Conservation (phyloP, 2,329 filamentous ascomycete genomes). For the Epichloe sp. region DNA sequence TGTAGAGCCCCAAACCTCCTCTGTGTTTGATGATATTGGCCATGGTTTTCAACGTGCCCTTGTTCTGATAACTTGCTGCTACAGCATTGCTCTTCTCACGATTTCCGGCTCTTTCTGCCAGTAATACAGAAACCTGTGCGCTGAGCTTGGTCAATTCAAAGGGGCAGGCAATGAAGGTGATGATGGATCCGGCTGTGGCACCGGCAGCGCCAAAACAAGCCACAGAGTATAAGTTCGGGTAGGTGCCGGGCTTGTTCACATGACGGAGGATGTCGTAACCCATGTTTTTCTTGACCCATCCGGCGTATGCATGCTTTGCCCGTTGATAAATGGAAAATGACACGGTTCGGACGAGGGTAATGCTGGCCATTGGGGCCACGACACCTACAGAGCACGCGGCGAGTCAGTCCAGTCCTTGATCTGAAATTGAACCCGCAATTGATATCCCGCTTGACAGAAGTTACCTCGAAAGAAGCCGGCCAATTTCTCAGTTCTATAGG, state of each 20-base stretch:
- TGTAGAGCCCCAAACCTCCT: constrained; percentile 62
- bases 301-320: constrained; percentile 60
- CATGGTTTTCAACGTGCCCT: constrained; percentile 65
- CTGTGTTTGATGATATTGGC: constrained; percentile 64
- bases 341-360: constrained; percentile 63
- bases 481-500: constrained; percentile 60
- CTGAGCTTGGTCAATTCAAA: constrained; percentile 86
- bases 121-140: constrained; percentile 69
- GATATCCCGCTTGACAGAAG: constrained; percentile 5
- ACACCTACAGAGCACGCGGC: constrained; percentile 39
- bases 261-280: constrained; percentile 58
- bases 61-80: constrained; percentile 60
- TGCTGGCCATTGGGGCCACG: constrained; percentile 65
- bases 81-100: constrained; percentile 40
- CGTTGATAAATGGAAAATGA: constrained; percentile 71
- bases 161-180: constrained; percentile 71
- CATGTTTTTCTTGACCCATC: constrained; percentile 54
- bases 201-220: constrained; percentile 67
- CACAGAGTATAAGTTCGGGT: constrained; percentile 60
- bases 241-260: constrained; percentile 56
- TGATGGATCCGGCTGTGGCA: constrained; percentile 64
- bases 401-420: neutral
- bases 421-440: neutral
- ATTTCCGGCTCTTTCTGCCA: constrained; percentile 36
- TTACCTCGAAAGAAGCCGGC: constrained; percentile 71